Evolutionary conservation across 192 early-diverging fungal species (phyloP), one percentile per base, ranked within the genome.

Genomic region (Coemansia erecta): DNA sequence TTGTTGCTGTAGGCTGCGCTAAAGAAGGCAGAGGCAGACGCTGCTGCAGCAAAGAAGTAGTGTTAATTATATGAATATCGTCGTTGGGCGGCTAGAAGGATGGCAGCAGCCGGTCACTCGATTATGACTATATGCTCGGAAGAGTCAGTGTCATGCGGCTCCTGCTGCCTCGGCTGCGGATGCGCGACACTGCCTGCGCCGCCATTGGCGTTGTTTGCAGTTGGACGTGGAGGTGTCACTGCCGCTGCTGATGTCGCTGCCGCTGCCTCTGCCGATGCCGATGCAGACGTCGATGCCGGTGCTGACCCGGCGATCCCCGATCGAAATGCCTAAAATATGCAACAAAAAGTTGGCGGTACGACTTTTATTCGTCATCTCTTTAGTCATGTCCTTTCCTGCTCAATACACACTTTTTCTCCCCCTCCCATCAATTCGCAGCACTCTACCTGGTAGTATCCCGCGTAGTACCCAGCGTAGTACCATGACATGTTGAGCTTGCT

Each of bases 381-480:
- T 21, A 50, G 35, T 37, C 8, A 2, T 26, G 35, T 37, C 35
- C 23, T 50, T 50, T 50, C 13, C 21, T 12, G 12, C 13, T 24
- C 23, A 53, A 53, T 33, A 13, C 51, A 53, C 8, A 8, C 4
- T 50, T 50, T 24, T 50, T 26, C 11, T 3, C n/a, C 44, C 15
- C 17, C 15, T 45, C 44, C 15, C 17, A 45, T 1, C 5, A 45
- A 0, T 8, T 12, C 4, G 43, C 43, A 2, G 4, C n/a, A n/a
- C 41, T 54, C 61, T 80, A 73, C 87, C 65, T 88, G 86, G 65
- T 89, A 87, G 40, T 81, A 81, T 31, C 87, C 88, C 42, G 86
- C 85, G 57, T 90, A 90, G 61, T 88, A 90, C 15, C 88, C 88
- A 15, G 84, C 80, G 57, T 80, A 88, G 61, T 89, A 90, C 87